These are phyloP conservation scores for Solanum virginianum DNA, from an alignment of 257 asterid genomes.

Conservation along the genomic window DNA sequence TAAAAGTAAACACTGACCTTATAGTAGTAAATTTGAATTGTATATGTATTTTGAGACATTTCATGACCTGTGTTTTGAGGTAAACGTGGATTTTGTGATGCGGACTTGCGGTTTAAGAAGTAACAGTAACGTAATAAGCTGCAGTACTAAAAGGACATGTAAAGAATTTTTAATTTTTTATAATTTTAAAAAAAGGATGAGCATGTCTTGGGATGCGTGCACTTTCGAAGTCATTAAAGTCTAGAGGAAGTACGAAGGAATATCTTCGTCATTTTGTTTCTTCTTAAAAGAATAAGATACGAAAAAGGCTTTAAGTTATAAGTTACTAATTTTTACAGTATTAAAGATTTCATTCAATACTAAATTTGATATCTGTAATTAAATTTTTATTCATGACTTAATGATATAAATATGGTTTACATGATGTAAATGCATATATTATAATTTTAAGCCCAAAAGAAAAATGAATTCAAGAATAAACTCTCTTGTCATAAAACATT, in stretches of 20 bases:
- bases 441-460: too few relatives aligned
- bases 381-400: too few relatives aligned
- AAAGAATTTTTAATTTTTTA: background rate
- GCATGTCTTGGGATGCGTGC: background rate
- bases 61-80: background rate
- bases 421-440: too few relatives aligned
- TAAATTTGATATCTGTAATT: too few relatives aligned
- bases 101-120: background rate
- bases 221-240: background rate
- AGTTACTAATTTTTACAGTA: background rate
- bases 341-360: background rate
- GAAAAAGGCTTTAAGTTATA: background rate
- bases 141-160: background rate
- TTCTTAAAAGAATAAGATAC: background rate
- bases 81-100: background rate
- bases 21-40: background rate
- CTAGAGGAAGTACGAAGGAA: background rate
- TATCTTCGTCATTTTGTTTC: background rate
- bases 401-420: too few relatives aligned
- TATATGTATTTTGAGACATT: background rate
- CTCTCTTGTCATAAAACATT: background rate
- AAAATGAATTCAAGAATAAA: background rate
- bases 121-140: background rate
- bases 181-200: background rate
- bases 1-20: background rate